Evolutionary conservation across 139 green algal species (phyloP).

Genomic region (Asterochloris sp.): DNA sequence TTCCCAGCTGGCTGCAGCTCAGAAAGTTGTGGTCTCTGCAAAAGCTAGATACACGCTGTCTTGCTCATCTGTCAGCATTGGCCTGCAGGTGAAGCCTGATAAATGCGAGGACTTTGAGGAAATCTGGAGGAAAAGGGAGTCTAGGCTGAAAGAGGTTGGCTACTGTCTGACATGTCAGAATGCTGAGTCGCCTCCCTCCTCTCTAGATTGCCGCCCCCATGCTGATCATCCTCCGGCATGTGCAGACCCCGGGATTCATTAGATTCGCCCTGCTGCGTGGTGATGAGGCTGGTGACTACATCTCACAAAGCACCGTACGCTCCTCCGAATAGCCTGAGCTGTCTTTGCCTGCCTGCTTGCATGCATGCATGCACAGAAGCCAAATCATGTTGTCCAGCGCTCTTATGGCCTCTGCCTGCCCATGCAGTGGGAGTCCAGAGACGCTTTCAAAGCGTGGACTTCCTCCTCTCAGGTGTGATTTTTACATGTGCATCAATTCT

Average conservation of each 20-base stretch:
- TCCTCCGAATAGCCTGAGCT: no score
- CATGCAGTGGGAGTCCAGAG: background rate
- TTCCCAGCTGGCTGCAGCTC: no score
- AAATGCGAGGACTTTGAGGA: slow-evolving; percentile 10
- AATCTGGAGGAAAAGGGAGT: slow-evolving; percentile 9
- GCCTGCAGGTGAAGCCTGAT: slow-evolving; percentile 2
- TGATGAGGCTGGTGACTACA: slow-evolving; percentile 11
- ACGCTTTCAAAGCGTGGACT: slow-evolving; percentile 7
- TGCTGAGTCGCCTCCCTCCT: no score
- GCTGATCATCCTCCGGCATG: no score
- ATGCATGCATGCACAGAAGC: no score
- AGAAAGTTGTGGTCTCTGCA: no score
- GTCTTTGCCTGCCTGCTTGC: no score
- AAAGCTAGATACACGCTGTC: background rate
- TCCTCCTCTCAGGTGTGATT: background rate
- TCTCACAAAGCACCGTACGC: background rate
- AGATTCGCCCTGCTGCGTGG: slow-evolving; percentile 14
- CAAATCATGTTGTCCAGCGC: no score
- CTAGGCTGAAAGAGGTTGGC: background rate
- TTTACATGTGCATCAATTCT: background rate
- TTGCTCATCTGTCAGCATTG: background rate
- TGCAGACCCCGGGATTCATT: slow-evolving; percentile 1
- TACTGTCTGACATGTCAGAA: no score
- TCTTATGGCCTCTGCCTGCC: no score
- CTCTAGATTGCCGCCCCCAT: no score